phyloP scores from a whole-genome alignment of 106 monocot genomes.

The Platanthera zijinensis region DNA sequence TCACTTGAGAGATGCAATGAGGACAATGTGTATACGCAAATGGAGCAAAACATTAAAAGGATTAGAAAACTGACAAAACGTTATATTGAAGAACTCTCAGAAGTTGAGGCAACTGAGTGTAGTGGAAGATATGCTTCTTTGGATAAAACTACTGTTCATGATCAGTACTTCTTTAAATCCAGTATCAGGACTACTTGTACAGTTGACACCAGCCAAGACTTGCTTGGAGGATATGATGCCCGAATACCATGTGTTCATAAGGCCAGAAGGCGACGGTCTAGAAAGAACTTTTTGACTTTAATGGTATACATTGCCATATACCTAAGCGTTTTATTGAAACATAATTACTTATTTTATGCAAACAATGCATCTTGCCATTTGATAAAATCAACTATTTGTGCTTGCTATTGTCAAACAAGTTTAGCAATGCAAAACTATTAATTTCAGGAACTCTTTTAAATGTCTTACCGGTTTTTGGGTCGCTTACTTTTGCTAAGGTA shows the following conservation, averaged over 20 bases:
- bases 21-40: constrained; percentile 19
- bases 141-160: constrained; percentile 12
- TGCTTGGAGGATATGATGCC: constrained; percentile 49
- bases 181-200: constrained; percentile 12
- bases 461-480: background rate
- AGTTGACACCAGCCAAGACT: constrained; percentile 37
- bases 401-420: background rate
- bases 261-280: constrained; percentile 49
- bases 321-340: background rate
- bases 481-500: background rate
- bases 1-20: constrained; percentile 12
- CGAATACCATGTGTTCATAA: constrained; percentile 58
- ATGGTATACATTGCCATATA: constrained; percentile 35
- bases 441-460: background rate
- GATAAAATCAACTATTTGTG: background rate
- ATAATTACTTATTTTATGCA: background rate
- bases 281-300: constrained; percentile 49
- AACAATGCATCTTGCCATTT: background rate
- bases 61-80: constrained; percentile 73
- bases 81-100: constrained; percentile 80
- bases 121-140: constrained; percentile 22
- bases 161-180: constrained; percentile 19
- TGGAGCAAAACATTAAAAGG: constrained; percentile 47
- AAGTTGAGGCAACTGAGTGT: constrained; percentile 41
- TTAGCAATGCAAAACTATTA: background rate